Percentiles rank a stretch among this genome's conserved stretches.
Evolutionary conservation across 2,329 filamentous ascomycete genomes (phyloP).

Genomic region (Phaeomoniella chlamydospora): DNA sequence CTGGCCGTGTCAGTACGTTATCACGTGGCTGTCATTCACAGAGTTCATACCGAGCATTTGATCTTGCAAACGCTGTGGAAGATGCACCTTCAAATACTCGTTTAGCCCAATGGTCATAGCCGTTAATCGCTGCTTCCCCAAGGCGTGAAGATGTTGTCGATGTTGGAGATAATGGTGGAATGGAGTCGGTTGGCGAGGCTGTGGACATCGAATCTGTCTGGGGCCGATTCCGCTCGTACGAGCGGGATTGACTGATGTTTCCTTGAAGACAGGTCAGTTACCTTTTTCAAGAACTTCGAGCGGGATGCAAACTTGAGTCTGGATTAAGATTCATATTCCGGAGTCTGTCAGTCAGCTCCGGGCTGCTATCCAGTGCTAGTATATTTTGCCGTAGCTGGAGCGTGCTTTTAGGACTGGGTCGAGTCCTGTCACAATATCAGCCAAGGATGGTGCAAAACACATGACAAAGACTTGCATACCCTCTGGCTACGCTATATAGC

Average conservation of each 20-base stretch:
- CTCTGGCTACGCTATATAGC: slow-evolving; percentile 25
- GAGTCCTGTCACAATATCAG: slow-evolving; percentile 1
- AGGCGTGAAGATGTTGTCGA: not conserved
- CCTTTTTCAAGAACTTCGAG: not conserved
- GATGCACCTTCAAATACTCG: not conserved
- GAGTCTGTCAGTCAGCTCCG: not conserved
- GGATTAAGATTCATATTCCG: not conserved
- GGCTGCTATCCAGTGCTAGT: not conserved
- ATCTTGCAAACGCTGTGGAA: not conserved
- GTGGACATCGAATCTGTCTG: not conserved
- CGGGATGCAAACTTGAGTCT: not conserved
- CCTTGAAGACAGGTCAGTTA: not conserved
- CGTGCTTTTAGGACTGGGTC: not conserved
- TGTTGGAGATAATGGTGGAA: not conserved
- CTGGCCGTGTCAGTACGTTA: slow-evolving; percentile 3
- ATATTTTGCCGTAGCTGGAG: not conserved
- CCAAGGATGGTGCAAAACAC: slow-evolving; percentile 4
- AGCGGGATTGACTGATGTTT: not conserved
- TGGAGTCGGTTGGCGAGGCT: not conserved
- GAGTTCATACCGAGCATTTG: not conserved
- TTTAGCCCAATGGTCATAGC: not conserved
- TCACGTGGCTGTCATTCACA: too few species aligned
- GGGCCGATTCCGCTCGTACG: not conserved
- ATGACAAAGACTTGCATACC: not conserved
- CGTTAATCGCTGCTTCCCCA: not conserved